phyloP scores from a whole-genome alignment of 129 eudicot species.

The Chrysanthemum lavandulifolium region DNA sequence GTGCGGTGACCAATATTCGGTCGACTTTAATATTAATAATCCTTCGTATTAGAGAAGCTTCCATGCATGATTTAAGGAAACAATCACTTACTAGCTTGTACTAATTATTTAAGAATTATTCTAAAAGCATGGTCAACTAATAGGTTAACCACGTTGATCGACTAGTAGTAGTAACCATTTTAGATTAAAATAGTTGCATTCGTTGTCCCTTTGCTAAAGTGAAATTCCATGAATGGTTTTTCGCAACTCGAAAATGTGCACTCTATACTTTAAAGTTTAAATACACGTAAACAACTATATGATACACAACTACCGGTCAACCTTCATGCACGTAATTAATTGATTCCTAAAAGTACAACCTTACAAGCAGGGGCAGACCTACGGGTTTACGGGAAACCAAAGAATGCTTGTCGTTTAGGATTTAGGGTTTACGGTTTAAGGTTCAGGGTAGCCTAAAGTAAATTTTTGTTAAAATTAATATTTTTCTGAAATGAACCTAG shows the following conservation, averaged over 20 bases:
- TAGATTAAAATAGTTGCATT: background rate
- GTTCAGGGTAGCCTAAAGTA: too few relatives aligned
- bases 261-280: too few relatives aligned
- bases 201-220: background rate
- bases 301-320: background rate
- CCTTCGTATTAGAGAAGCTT: slow-evolving; percentile 30
- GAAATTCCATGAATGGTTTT: background rate
- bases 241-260: background rate
- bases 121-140: slow-evolving; percentile 8
- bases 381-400: too few relatives aligned
- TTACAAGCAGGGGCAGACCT: too few relatives aligned
- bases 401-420: too few relatives aligned
- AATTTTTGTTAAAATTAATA: too few relatives aligned
- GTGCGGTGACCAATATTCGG: slow-evolving; percentile 42
- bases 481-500: too few relatives aligned
- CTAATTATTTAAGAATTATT: background rate
- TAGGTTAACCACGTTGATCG: slow-evolving; percentile 8
- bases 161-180: background rate
- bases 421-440: too few relatives aligned
- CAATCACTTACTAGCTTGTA: slow-evolving; percentile 3
- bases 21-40: slow-evolving; percentile 7
- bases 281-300: background rate
- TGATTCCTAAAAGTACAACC: too few relatives aligned
- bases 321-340: too few relatives aligned
- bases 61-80: slow-evolving; percentile 43